Evolutionary conservation across 768 basidiomycete genomes (phyloP).

Genomic region (Suillus luteus): DNA sequence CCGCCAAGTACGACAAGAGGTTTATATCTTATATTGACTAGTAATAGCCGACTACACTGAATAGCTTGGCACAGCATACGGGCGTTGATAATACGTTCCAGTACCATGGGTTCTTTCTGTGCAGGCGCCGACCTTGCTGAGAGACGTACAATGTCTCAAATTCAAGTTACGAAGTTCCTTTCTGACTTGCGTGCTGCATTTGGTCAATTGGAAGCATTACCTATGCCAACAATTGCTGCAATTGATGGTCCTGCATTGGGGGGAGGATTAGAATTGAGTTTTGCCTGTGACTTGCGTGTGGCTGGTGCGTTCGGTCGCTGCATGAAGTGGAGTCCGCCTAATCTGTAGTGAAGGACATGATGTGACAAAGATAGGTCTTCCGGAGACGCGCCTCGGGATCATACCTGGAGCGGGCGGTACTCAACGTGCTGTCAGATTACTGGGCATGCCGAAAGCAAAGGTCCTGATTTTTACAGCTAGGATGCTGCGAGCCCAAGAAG

Average conservation of each 20-base stretch:
- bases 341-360: constrained; percentile 43
- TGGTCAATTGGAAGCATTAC: constrained; percentile 74
- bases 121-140: constrained; percentile 91
- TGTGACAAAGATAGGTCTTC: constrained; percentile 86
- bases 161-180: constrained; percentile 78
- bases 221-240: constrained; percentile 88
- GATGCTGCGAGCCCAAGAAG: constrained; percentile 64
- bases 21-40: constrained; percentile 26
- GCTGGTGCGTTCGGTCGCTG: constrained; percentile 56
- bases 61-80: constrained; percentile 51
- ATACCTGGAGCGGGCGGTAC: constrained; percentile 93
- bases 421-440: constrained; percentile 74
- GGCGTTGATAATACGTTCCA: constrained; percentile 81
- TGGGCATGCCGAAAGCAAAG: constrained; percentile 82
- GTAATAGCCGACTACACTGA: not conserved
- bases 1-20: constrained; percentile 68
- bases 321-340: not conserved
- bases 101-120: constrained; percentile 80
- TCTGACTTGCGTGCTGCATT: constrained; percentile 71
- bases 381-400: constrained; percentile 78
- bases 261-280: constrained; percentile 85
- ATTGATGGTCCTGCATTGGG: constrained; percentile 94
- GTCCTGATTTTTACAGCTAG: constrained; percentile 85
- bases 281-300: constrained; percentile 89
- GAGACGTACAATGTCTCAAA: constrained; percentile 76